Conservation (phyloP, 1,139 yeast species). For the Nakaseomyces delphensis region DNA sequence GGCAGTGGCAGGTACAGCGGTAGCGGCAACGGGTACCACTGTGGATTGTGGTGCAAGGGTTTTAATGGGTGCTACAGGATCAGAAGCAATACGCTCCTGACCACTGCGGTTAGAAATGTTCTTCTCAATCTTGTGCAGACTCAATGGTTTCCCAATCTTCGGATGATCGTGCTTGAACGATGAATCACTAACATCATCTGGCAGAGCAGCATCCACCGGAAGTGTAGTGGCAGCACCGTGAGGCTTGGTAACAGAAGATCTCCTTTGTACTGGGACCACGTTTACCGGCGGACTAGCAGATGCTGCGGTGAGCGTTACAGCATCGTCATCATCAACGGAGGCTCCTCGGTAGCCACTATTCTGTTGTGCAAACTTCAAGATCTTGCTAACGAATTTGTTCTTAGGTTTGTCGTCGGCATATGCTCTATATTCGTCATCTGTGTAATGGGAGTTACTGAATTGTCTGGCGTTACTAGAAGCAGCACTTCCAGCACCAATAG, state of each 20-base stretch:
- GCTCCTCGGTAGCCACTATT: conserved; percentile 29
- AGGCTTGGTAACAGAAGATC: conserved; percentile 4
- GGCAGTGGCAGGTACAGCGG: neutral
- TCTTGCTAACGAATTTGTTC: conserved; percentile 20
- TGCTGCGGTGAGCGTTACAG: neutral
- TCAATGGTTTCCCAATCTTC: neutral
- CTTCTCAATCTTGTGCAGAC: neutral
- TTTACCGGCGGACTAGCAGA: neutral
- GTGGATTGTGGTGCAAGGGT: too few relatives aligned
- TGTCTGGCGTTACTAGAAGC: conserved; percentile 8
- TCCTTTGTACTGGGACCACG: conserved; percentile 6
- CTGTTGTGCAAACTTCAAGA: conserved; percentile 29
- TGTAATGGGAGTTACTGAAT: conserved; percentile 4
- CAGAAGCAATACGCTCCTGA: neutral
- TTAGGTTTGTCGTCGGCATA: conserved; percentile 18
- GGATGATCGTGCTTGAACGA: conserved; percentile 9
- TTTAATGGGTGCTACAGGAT: neutral
- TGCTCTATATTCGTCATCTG: conserved; percentile 1
- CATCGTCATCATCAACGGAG: conserved; percentile 13
- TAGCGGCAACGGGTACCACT: neutral
- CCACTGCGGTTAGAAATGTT: neutral
- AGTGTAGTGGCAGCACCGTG: conserved; percentile 16
- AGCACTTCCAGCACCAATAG: neutral
- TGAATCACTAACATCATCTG: conserved; percentile 8
- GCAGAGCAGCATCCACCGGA: conserved; percentile 12